A percentile compares a stretch with the other conserved stretches of the same genome.
Conservation (phyloP, 495 filamentous ascomycete genomes). For the Aspergillus nanangensis region DNA sequence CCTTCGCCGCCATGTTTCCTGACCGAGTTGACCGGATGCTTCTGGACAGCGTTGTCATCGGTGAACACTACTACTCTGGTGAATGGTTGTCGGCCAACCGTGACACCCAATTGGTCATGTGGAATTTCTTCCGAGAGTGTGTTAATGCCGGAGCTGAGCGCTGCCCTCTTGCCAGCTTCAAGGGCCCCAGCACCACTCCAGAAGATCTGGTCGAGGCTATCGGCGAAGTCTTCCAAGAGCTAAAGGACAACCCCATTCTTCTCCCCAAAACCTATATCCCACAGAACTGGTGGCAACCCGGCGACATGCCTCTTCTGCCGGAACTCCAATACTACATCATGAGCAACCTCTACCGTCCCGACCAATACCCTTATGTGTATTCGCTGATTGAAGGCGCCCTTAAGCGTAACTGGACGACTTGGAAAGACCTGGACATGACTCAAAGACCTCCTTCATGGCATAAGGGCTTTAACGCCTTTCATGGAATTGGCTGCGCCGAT, state of each 20-base stretch:
- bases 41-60: constrained; percentile 40
- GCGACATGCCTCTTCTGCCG: not conserved
- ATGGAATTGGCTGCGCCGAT: constrained; percentile 1
- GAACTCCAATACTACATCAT: not conserved
- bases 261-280: not conserved
- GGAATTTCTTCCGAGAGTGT: constrained; percentile 1
- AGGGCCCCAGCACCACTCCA: not conserved
- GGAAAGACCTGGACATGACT: too few species aligned
- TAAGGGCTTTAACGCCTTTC: not conserved
- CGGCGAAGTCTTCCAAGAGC: not conserved
- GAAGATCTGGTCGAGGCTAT: not conserved
- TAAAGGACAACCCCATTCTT: not conserved
- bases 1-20: constrained; percentile 40
- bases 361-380: not conserved
- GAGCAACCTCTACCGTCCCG: not conserved
- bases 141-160: not conserved
- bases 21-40: constrained; percentile 32
- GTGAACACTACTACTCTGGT: constrained; percentile 20
- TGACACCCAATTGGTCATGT: not conserved
- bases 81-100: not conserved
- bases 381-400: not conserved
- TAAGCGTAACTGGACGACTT: not conserved
- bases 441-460: too few species aligned
- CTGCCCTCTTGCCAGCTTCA: constrained; percentile 2
- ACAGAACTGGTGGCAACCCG: not conserved